Conservation (phyloP, 495 filamentous ascomycete genomes). For the Penicillium bovifimosum region DNA sequence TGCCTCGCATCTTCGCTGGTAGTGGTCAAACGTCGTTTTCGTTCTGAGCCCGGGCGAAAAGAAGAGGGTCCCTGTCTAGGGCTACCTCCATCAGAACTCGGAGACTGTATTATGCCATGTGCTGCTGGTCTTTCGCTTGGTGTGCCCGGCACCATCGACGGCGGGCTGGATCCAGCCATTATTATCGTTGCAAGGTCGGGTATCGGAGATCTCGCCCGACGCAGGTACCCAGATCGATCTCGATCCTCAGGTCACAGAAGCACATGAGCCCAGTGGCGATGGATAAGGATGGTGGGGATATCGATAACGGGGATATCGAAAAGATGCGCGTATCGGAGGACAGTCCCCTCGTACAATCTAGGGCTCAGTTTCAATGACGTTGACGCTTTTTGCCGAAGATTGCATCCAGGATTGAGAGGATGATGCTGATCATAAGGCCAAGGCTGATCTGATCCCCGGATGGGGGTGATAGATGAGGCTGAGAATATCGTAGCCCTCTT, state of each 20-base stretch:
- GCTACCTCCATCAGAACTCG: neutral
- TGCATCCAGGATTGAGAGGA: conserved; percentile 7
- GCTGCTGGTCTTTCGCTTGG: conserved; percentile 6
- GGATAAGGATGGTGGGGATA: conserved; percentile 7
- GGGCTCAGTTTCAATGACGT: conserved; percentile 4
- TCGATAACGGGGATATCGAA: too few relatives aligned
- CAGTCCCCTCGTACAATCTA: neutral
- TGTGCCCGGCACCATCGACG: neutral
- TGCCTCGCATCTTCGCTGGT: conserved; percentile 24
- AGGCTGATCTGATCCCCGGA: conserved; percentile 6
- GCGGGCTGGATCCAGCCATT: conserved; percentile 9
- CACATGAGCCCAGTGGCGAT: conserved; percentile 32
- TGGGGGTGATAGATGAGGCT: neutral
- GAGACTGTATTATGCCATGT: neutral
- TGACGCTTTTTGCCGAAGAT: conserved; percentile 11
- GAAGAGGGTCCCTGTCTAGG: conserved; percentile 17
- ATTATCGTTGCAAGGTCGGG: neutral
- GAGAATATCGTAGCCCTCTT: conserved; percentile 7
- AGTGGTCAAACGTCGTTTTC: conserved; percentile 36
- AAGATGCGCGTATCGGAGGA: neutral
- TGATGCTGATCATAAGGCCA: conserved; percentile 13
- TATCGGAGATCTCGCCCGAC: neutral
- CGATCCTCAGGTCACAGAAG: conserved; percentile 35
- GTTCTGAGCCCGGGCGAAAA: conserved; percentile 24
- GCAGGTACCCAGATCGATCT: conserved; percentile 37